Percentiles rank a stretch among this genome's conserved stretches.
Conservation (phyloP, 805 yeast genomes). For the Hanseniaspora valbyensis region DNA sequence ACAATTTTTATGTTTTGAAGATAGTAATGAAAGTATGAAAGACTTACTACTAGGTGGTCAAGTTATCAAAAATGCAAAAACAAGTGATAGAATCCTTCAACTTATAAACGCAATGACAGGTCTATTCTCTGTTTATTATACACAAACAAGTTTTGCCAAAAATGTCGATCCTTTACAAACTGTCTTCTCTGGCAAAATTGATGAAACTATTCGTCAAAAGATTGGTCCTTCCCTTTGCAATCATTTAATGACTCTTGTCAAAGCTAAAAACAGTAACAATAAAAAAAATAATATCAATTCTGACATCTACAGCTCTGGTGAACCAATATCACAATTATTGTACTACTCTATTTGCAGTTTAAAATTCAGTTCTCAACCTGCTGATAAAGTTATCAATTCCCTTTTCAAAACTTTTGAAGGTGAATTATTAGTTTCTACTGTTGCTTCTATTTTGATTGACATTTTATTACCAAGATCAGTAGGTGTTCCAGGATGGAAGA, state of each 20-base stretch:
- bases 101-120: not conserved
- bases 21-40: not conserved
- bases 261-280: not conserved
- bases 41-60: not conserved
- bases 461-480: slow-evolving; percentile 6
- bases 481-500: not conserved
- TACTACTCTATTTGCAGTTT: not conserved
- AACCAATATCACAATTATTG: not conserved
- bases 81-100: not conserved
- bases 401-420: slow-evolving; percentile 2
- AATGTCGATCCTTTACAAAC: not conserved
- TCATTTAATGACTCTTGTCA: not conserved
- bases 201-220: not conserved
- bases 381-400: not conserved
- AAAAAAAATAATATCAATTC: not conserved
- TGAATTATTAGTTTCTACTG: not conserved
- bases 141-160: not conserved
- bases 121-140: slow-evolving; percentile 2
- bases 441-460: not conserved
- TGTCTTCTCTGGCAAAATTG: not conserved
- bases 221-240: not conserved
- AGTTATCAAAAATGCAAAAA: not conserved
- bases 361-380: slow-evolving; percentile 1
- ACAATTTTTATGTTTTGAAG: not conserved
- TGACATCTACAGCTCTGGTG: not conserved